These are phyloP conservation scores for Boletus rubropictus DNA, from an alignment of 768 basidiomycete species.

Conservation along the genomic window DNA sequence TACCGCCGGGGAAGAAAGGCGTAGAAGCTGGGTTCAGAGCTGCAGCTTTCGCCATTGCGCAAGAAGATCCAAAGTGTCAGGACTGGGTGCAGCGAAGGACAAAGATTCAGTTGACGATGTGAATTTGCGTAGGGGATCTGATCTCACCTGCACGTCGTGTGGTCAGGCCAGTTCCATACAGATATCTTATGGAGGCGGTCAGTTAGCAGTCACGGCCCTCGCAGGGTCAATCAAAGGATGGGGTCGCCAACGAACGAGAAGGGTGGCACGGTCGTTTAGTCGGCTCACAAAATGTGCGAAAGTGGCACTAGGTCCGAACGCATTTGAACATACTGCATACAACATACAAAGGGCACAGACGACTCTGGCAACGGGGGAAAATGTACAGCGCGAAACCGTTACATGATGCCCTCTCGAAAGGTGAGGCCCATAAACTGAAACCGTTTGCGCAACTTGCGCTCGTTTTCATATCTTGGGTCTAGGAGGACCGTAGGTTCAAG, in stretches of 20 bases:
- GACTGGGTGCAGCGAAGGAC: slow-evolving; percentile 11
- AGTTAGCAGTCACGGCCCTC: slow-evolving; percentile 7
- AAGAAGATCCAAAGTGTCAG: slow-evolving; percentile 13
- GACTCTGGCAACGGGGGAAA: not conserved
- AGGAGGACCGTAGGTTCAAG: slow-evolving; percentile 26
- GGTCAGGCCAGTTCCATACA: slow-evolving; percentile 29
- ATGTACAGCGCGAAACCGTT: slow-evolving; percentile 2
- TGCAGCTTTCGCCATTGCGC: slow-evolving; percentile 67
- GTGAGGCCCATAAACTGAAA: slow-evolving; percentile 10
- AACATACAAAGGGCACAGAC: not conserved
- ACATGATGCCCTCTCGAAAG: slow-evolving; percentile 20
- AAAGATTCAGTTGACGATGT: slow-evolving; percentile 4
- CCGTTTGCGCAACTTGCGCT: slow-evolving; percentile 3
- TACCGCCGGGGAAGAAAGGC: slow-evolving; percentile 72
- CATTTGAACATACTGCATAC: slow-evolving; percentile 8
- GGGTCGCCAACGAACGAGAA: slow-evolving; percentile 18
- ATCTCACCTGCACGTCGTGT: slow-evolving; percentile 21
- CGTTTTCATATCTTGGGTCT: slow-evolving; percentile 5
- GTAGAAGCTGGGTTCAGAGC: slow-evolving; percentile 76
- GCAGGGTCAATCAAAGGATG: slow-evolving; percentile 2
- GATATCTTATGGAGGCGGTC: not conserved
- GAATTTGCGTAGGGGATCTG: not conserved
- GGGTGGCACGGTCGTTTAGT: slow-evolving; percentile 13
- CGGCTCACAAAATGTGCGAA: slow-evolving; percentile 24
- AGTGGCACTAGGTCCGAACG: slow-evolving; percentile 12